Evolutionary conservation across 495 filamentous ascomycete genomes (phyloP).

Genomic region (Lasiosphaeriaceae sp.): DNA sequence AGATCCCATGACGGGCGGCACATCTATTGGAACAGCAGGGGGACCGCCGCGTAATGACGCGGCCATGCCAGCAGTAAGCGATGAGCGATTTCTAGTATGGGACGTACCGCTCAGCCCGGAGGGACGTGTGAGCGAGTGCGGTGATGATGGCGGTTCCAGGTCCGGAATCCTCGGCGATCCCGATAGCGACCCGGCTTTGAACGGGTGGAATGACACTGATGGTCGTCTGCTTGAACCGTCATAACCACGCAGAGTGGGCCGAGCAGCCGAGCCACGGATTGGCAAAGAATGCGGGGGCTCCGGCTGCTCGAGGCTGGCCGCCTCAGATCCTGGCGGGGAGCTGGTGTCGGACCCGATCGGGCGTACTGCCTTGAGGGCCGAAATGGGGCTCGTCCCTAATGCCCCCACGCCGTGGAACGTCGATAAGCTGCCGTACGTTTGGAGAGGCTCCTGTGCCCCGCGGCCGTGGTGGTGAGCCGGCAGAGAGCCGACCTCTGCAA

Average conservation of each 20-base stretch:
- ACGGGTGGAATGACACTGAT: constrained; percentile 87
- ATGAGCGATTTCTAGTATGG: constrained; percentile 65
- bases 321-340: constrained; percentile 61
- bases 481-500: constrained; percentile 68
- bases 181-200: constrained; percentile 90
- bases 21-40: constrained; percentile 54
- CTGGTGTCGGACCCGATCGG: constrained; percentile 54
- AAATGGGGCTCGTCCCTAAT: constrained; percentile 77
- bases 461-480: constrained; percentile 50
- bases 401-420: constrained; percentile 85
- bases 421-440: constrained; percentile 87
- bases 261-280: constrained; percentile 29
- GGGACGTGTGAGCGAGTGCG: constrained; percentile 51
- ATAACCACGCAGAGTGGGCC: constrained; percentile 43
- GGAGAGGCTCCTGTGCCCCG: constrained; percentile 60
- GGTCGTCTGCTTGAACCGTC: constrained; percentile 51
- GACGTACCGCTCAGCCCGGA: constrained; percentile 51
- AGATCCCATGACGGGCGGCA: constrained; percentile 38
- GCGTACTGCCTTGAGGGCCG: constrained; percentile 69
- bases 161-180: constrained; percentile 63
- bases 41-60: constrained; percentile 55
- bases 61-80: constrained; percentile 61
- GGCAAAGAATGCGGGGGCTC: constrained; percentile 43
- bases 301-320: constrained; percentile 44
- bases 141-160: constrained; percentile 51